Conservation (phyloP, 2,329 filamentous ascomycete genomes). For the Alternaria atra region DNA sequence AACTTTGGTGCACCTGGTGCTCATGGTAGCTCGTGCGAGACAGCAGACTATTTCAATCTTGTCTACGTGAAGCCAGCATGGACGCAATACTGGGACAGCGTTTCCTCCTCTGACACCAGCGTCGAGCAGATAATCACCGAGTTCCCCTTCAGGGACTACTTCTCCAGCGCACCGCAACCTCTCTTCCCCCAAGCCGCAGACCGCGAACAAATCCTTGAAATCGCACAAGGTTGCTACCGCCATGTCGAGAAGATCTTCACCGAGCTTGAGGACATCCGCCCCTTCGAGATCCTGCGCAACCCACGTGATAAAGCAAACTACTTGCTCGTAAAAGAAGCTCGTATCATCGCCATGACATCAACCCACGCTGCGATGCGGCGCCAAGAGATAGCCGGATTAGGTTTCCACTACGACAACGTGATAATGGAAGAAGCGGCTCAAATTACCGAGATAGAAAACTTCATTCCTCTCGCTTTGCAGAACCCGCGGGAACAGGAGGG, state of each 20-base stretch:
- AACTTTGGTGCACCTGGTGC: slow-evolving; percentile 89
- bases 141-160: slow-evolving; percentile 91
- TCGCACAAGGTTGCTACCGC: slow-evolving; percentile 83
- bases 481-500: slow-evolving; percentile 63
- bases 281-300: slow-evolving; percentile 90
- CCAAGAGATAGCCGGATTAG: slow-evolving; percentile 87
- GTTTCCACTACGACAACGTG: slow-evolving; percentile 97
- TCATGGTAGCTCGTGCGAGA: slow-evolving; percentile 96
- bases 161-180: slow-evolving; percentile 85
- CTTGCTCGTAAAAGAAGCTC: slow-evolving; percentile 91
- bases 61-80: slow-evolving; percentile 91
- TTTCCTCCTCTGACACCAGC: slow-evolving; percentile 65
- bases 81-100: slow-evolving; percentile 79
- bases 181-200: slow-evolving; percentile 75
- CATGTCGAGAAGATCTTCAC: slow-evolving; percentile 92
- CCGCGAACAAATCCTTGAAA: slow-evolving; percentile 74
- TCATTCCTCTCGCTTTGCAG: slow-evolving; percentile 93
- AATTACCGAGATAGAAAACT: slow-evolving; percentile 96
- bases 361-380: slow-evolving; percentile 96
- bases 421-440: slow-evolving; percentile 99
- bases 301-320: slow-evolving; percentile 96
- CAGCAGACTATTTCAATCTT: slow-evolving; percentile 93
- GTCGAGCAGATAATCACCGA: slow-evolving; percentile 70
- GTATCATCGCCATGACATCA: slow-evolving; percentile 97
- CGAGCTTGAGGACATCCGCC: slow-evolving; percentile 89